Evolutionary conservation across 345 rosid species (phyloP), one percentile per base, ranked within the genome.

Genomic region (Erodium maritimum): DNA sequence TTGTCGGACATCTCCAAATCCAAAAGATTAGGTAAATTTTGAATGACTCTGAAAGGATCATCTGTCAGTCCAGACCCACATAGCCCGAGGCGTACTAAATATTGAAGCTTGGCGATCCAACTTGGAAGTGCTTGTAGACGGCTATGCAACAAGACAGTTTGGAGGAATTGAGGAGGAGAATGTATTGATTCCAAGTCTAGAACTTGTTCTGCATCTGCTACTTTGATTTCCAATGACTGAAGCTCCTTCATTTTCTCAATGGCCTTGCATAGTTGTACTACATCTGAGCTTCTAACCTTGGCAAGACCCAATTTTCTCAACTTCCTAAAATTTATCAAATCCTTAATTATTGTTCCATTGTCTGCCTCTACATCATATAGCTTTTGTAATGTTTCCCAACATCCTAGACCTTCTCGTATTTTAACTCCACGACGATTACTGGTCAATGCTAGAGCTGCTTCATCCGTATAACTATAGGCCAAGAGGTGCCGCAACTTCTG

Each of bases 401-500:
- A 19, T 29, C 57, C 48, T 17, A 61, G 14, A 11, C 50, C 34
- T 2, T 3, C 19, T 12, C 20, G 65, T 24, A 61, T 34, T 21
- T 24, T 61, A 4, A 54, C 23, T 5, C 65, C 56, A 8, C 17
- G 14, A 8, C 8, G 34, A 29, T 29, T 3, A 8, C 34, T n/a
- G n/a, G n/a, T n/a, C n/a, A n/a, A n/a, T n/a, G n/a, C n/a, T n/a
- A 29, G 34, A 3, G 8, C 8, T 29, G 34, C n/a, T n/a, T 29
- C 34, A 29, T 29, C n/a, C n/a, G n/a, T 8, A 29, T 29, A 29
- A 29, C 34, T 3, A 1, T 37, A 52, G 7, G 55, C 55, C 3
- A 57, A 21, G 21, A 64, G 50, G 37, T 64, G 22, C 8, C 61
- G 50, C 17, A 64, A 42, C 19, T 46, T 57, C 6, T 1, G 18